Conservation (phyloP, 176 grass and related monocot genomes). For the Ensete ventricosum region DNA sequence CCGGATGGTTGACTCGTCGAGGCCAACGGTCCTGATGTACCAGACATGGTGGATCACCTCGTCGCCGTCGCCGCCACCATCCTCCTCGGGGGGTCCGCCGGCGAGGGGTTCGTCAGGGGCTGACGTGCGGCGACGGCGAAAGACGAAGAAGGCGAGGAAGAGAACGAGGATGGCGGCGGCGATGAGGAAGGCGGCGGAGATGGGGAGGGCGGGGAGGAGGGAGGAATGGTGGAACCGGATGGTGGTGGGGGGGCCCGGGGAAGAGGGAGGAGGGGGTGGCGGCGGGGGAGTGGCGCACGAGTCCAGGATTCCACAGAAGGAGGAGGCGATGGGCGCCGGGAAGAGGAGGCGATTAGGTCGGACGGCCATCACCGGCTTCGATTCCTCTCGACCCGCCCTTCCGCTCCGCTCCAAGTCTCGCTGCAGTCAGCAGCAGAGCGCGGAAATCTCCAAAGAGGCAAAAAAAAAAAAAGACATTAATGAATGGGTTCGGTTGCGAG, state of each 20-base stretch:
- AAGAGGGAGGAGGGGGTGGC: background rate
- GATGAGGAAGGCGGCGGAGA: background rate
- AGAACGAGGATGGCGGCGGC: background rate
- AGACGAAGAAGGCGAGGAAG: background rate
- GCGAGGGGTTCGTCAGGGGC: background rate
- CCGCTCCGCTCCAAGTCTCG: too few species aligned
- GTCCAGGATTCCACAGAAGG: background rate
- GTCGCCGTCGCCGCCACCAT: background rate
- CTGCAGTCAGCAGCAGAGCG: too few species aligned
- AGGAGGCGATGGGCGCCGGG: background rate
- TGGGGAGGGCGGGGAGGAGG: background rate
- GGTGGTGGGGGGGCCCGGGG: background rate
- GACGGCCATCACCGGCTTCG: background rate
- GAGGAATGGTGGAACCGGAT: background rate
- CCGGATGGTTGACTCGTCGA: constrained; percentile 67
- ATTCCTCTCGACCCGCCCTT: too few species aligned
- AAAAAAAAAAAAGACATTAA: too few species aligned
- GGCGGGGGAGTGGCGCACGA: background rate
- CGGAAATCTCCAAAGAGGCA: too few species aligned
- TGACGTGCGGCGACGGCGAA: background rate
- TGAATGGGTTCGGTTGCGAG: background rate
- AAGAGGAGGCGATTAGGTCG: background rate
- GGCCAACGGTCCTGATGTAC: constrained; percentile 76
- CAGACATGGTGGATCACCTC: constrained; percentile 57
- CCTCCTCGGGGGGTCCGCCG: background rate